phyloP scores from a whole-genome alignment of 2,329 filamentous ascomycete genomes.

The Cercospora beticola region DNA sequence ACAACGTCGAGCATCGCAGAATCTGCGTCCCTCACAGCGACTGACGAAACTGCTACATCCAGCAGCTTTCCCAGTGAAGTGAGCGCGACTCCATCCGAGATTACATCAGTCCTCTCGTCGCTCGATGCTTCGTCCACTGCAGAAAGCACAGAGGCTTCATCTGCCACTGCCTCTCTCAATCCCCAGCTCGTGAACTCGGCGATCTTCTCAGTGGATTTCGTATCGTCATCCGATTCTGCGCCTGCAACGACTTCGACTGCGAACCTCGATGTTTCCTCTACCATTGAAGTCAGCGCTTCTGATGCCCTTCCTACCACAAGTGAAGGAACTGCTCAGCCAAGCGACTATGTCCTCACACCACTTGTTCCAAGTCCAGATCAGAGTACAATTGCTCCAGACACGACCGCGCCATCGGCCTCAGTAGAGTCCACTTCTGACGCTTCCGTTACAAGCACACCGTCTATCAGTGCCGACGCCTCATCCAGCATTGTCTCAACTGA shows the following conservation, averaged over 20 bases:
- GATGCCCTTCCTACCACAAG: not conserved
- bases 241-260: not conserved
- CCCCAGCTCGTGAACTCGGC: not conserved
- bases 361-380: not conserved
- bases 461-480: not conserved
- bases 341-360: not conserved
- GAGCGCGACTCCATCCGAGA: not conserved
- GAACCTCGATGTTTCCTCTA: not conserved
- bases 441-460: not conserved
- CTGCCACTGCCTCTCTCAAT: not conserved
- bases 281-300: not conserved
- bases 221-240: not conserved
- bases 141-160: not conserved
- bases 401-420: not conserved
- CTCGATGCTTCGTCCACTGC: not conserved
- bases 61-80: not conserved
- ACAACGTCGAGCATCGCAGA: not conserved
- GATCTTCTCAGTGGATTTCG: not conserved
- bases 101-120: not conserved
- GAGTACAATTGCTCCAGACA: not conserved
- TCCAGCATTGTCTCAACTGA: not conserved
- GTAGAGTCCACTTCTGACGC: not conserved
- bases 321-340: not conserved
- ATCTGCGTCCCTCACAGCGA: not conserved
- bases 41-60: not conserved